Conservation (phyloP, 805 yeast species). For the Yamadazyma kitorensis region DNA sequence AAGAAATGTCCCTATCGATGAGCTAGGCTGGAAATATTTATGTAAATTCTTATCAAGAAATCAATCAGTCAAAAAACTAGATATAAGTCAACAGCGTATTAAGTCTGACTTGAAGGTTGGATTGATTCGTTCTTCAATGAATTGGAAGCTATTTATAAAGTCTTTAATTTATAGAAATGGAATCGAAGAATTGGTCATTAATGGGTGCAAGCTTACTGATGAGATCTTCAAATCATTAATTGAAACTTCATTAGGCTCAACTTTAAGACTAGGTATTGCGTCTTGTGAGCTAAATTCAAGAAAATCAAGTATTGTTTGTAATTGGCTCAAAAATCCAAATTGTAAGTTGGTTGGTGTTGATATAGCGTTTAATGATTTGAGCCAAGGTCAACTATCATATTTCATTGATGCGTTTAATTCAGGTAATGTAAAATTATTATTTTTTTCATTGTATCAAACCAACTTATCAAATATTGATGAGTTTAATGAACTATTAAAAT, state of each 20-base stretch:
- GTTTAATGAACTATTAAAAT: constrained; percentile 31
- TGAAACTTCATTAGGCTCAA: constrained; percentile 39
- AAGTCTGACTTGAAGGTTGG: constrained; percentile 42
- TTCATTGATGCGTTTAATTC: constrained; percentile 40
- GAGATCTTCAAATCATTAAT: constrained; percentile 40
- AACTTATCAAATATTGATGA: constrained; percentile 42
- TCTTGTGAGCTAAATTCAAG: constrained; percentile 44
- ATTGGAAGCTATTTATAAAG: constrained; percentile 50
- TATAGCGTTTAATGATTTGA: constrained; percentile 52
- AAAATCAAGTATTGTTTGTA: constrained; percentile 41
- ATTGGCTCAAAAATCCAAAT: constrained; percentile 44
- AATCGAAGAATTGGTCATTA: constrained; percentile 54
- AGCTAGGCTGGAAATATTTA: constrained; percentile 47
- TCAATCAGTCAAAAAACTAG: constrained; percentile 45
- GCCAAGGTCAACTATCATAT: constrained; percentile 45
- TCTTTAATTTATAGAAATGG: constrained; percentile 47
- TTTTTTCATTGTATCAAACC: constrained; percentile 54
- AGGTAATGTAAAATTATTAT: constrained; percentile 37
- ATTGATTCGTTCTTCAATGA: constrained; percentile 44
- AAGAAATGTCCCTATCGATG: constrained; percentile 54
- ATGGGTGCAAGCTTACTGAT: constrained; percentile 51
- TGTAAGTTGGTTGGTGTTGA: constrained; percentile 55
- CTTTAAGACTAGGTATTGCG: constrained; percentile 54
- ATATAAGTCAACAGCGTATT: constrained; percentile 55
- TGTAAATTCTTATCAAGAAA: constrained; percentile 48